Evolutionary conservation across 2,329 filamentous ascomycete genomes (phyloP).

Genomic region (Penicillium glabrum): DNA sequence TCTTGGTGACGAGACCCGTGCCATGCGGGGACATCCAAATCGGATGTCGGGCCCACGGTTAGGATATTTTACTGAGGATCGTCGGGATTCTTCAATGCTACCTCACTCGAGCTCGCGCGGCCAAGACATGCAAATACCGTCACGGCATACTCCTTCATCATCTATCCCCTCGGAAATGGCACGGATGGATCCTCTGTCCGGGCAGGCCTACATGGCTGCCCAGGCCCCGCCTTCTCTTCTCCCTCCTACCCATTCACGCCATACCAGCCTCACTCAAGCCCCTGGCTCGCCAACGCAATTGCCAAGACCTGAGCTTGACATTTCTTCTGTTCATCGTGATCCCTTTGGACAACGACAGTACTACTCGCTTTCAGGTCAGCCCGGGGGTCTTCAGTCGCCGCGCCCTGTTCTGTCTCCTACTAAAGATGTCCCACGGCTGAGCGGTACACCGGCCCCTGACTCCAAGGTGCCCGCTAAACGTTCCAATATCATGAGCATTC

Average conservation of each 20-base stretch:
- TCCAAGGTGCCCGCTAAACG: slow-evolving; percentile 47
- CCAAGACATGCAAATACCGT: slow-evolving; percentile 31
- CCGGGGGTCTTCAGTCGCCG: slow-evolving; percentile 28
- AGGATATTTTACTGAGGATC: slow-evolving; percentile 47
- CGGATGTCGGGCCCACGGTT: slow-evolving; percentile 42
- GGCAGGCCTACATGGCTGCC: slow-evolving; percentile 30
- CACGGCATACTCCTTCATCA: slow-evolving; percentile 29
- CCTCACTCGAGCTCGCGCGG: slow-evolving; percentile 25
- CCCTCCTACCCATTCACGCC: slow-evolving; percentile 35
- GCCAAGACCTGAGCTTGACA: slow-evolving; percentile 32
- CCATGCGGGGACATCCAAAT: slow-evolving; percentile 30
- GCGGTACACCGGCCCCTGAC: slow-evolving; percentile 35
- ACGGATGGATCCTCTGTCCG: slow-evolving; percentile 35
- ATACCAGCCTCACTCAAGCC: slow-evolving; percentile 34
- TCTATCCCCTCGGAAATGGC: slow-evolving; percentile 30
- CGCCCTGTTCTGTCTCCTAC: slow-evolving; percentile 33
- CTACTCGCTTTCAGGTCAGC: slow-evolving; percentile 29
- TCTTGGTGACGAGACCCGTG: slow-evolving; percentile 36
- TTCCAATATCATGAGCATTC: slow-evolving; percentile 51
- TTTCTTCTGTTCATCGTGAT: slow-evolving; percentile 37
- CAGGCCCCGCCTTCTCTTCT: slow-evolving; percentile 29
- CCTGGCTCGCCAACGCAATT: slow-evolving; percentile 37
- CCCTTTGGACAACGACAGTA: slow-evolving; percentile 36
- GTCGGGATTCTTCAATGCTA: slow-evolving; percentile 31
- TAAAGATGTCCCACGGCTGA: slow-evolving; percentile 37